A percentile compares a stretch with the other conserved stretches of the same genome.
phyloP scores from a whole-genome alignment of 75 land plant species.

The Picea glauca region DNA sequence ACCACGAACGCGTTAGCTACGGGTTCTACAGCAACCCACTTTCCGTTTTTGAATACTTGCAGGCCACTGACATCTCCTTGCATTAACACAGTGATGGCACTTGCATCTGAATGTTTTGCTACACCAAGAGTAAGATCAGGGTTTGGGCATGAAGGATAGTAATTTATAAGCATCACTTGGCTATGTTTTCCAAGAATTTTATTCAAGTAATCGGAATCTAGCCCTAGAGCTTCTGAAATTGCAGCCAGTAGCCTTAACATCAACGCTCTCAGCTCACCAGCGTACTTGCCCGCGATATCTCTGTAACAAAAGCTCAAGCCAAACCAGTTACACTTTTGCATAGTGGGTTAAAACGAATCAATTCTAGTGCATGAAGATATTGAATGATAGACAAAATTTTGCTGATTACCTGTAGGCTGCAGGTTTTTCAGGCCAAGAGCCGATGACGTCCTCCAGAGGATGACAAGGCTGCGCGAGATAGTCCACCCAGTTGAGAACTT shows the following conservation, averaged over 20 bases:
- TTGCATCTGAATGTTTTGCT: slow-evolving; percentile 28
- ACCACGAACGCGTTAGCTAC: slow-evolving; percentile 32
- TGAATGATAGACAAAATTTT: too few species aligned
- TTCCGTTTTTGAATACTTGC: slow-evolving; percentile 25
- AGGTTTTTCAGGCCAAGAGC: slow-evolving; percentile 61
- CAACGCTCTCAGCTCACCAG: slow-evolving; percentile 20
- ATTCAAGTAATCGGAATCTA: slow-evolving; percentile 27
- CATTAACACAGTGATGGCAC: slow-evolving; percentile 28
- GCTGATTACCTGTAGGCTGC: not conserved
- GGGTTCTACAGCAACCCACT: slow-evolving; percentile 33
- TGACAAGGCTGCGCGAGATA: slow-evolving; percentile 31
- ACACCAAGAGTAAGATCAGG: slow-evolving; percentile 23
- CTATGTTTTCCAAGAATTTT: slow-evolving; percentile 35
- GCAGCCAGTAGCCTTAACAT: slow-evolving; percentile 29
- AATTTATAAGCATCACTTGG: slow-evolving; percentile 29
- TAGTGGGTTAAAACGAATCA: slow-evolving; percentile 37
- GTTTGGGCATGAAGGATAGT: slow-evolving; percentile 35
- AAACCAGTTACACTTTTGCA: not conserved
- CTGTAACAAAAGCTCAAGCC: slow-evolving; percentile 8
- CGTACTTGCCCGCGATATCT: slow-evolving; percentile 25
- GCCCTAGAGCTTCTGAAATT: slow-evolving; percentile 52
- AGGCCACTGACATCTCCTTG: slow-evolving; percentile 35
- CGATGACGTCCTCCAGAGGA: slow-evolving; percentile 27
- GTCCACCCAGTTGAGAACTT: slow-evolving; percentile 2
- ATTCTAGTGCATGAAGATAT: not conserved